Percentiles rank a stretch among this genome's conserved stretches.
These are phyloP conservation scores for Teratosphaeria zuluensis DNA, from an alignment of 2,329 filamentous ascomycete species.

Conservation along the genomic window DNA sequence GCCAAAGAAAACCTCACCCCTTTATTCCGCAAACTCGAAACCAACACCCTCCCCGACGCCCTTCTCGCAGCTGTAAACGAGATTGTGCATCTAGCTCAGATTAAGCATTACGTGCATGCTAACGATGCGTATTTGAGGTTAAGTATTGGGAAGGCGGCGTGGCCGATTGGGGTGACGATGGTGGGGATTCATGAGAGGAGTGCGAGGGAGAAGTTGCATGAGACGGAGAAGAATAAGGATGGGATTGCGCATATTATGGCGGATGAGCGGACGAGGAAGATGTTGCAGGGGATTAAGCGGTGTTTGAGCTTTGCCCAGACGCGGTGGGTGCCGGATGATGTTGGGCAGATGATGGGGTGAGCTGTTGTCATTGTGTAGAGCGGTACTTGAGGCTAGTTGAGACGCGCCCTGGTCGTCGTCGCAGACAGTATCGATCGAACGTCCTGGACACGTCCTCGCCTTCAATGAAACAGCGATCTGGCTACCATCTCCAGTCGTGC, in stretches of 20 bases:
- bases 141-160: slow-evolving; percentile 65
- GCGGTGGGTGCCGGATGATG: slow-evolving; percentile 87
- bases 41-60: slow-evolving; percentile 59
- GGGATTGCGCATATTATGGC: slow-evolving; percentile 87
- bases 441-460: no score
- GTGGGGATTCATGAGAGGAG: slow-evolving; percentile 98
- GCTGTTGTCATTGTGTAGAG: neutral
- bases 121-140: slow-evolving; percentile 90
- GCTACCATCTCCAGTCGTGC: no score
- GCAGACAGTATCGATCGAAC: no score
- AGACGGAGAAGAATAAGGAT: slow-evolving; percentile 48
- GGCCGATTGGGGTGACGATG: slow-evolving; percentile 99
- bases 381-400: no score
- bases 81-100: slow-evolving; percentile 84
- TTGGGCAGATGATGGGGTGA: slow-evolving; percentile 88
- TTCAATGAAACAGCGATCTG: no score
- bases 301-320: slow-evolving; percentile 95
- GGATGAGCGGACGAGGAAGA: slow-evolving; percentile 91
- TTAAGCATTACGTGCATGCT: slow-evolving; percentile 85
- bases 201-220: slow-evolving; percentile 87
- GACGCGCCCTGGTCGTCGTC: no score
- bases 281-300: slow-evolving; percentile 93
- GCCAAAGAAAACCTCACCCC: slow-evolving; percentile 81
- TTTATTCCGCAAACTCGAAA: slow-evolving; percentile 82
- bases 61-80: slow-evolving; percentile 70